Evolutionary conservation across 2,329 filamentous ascomycete genomes (phyloP).

Genomic region (Botrytis paeoniae): DNA sequence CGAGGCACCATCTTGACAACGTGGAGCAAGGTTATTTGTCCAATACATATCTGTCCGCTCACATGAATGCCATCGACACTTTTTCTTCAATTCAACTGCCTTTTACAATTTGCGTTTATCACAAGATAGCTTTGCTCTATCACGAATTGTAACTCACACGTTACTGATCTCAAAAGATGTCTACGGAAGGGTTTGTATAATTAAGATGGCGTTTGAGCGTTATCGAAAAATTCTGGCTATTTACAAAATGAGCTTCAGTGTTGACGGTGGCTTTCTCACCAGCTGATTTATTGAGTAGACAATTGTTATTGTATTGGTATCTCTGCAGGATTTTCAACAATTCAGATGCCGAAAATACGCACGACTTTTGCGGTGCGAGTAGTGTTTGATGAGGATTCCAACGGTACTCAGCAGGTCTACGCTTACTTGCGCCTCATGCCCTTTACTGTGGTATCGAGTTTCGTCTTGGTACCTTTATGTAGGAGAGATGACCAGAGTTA

Average conservation of each 20-base stretch:
- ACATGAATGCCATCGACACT: neutral
- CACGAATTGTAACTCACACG: neutral
- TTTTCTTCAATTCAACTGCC: neutral
- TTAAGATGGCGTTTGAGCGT: neutral
- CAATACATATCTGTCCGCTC: neutral
- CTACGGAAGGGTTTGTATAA: neutral
- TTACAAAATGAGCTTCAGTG: neutral
- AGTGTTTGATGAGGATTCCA: neutral
- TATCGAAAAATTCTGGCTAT: no score
- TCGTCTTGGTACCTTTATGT: neutral
- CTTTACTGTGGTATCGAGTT: neutral
- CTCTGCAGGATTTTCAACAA: neutral
- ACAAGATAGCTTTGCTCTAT: neutral
- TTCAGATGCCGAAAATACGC: neutral
- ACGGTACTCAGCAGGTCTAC: neutral
- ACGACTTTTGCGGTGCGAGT: neutral
- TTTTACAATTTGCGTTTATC: neutral
- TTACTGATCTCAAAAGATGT: neutral
- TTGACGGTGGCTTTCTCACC: neutral
- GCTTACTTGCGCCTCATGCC: neutral
- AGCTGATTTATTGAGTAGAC: neutral
- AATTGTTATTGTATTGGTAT: neutral
- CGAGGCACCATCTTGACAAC: neutral
- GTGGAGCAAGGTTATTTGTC: neutral
- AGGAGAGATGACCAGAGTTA: neutral